Evolutionary conservation across 1,284 basidiomycete genomes (phyloP).

Genomic region (Caloboletus firmus): DNA sequence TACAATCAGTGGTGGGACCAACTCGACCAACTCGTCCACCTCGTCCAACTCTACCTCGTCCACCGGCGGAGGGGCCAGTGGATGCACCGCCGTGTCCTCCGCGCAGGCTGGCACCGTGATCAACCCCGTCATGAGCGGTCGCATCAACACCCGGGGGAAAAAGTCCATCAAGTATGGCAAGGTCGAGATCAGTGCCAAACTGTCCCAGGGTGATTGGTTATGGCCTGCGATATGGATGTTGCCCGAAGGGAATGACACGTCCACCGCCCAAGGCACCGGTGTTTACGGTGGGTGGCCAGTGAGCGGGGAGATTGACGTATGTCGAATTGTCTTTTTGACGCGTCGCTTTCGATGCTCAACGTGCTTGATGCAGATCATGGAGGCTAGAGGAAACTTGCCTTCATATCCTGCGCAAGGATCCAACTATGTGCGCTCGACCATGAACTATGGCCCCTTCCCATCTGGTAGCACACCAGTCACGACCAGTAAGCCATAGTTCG

Average conservation of each 20-base stretch:
- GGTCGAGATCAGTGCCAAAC: slow-evolving; percentile 60
- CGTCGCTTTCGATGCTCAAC: background rate
- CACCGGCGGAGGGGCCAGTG: slow-evolving; percentile 7
- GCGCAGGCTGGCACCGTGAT: slow-evolving; percentile 67
- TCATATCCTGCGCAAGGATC: slow-evolving; percentile 63
- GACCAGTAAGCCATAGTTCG: slow-evolving; percentile 47
- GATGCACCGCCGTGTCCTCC: slow-evolving; percentile 57
- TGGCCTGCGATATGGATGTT: slow-evolving; percentile 89
- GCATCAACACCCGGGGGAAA: slow-evolving; percentile 65
- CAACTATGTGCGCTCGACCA: slow-evolving; percentile 70
- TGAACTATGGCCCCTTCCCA: slow-evolving; percentile 72
- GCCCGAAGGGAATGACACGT: slow-evolving; percentile 50
- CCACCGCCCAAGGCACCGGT: slow-evolving; percentile 21
- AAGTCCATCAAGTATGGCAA: slow-evolving; percentile 67
- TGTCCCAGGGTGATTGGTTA: slow-evolving; percentile 60
- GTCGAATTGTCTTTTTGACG: slow-evolving; percentile 12
- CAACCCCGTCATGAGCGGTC: slow-evolving; percentile 75
- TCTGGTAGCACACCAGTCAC: slow-evolving; percentile 43
- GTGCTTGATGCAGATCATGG: slow-evolving; percentile 55
- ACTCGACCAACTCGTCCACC: slow-evolving; percentile 27
- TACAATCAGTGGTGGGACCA: slow-evolving; percentile 19
- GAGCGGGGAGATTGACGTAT: slow-evolving; percentile 71
- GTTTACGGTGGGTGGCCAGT: slow-evolving; percentile 77
- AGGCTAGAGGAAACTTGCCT: slow-evolving; percentile 65
- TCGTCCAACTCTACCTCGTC: slow-evolving; percentile 26